A percentile compares a stretch with the other conserved stretches of the same genome.
phyloP scores from a whole-genome alignment of 441 rosid genomes.

The Rhodomyrtus psidioides region DNA sequence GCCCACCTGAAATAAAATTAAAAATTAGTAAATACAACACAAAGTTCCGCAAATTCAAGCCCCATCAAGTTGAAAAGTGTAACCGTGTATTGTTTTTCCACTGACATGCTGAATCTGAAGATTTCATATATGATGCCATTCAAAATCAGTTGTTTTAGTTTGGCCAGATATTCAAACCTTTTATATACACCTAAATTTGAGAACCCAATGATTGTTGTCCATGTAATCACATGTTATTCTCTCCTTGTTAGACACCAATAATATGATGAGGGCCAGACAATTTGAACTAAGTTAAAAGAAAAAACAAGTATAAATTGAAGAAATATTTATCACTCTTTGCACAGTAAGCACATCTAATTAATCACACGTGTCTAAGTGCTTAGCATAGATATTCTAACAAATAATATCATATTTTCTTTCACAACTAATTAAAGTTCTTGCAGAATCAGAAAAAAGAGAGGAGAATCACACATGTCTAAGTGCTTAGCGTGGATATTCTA shows the following conservation, averaged over 20 bases:
- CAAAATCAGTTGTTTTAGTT: neutral
- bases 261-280: neutral
- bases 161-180: neutral
- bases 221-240: neutral
- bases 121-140: neutral
- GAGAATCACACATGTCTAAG: neutral
- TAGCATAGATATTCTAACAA: neutral
- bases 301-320: neutral
- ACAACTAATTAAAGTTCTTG: neutral
- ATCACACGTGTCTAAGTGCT: neutral
- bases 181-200: neutral
- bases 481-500: neutral
- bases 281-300: neutral
- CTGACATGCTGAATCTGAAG: neutral
- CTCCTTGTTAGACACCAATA: neutral
- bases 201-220: neutral
- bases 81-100: neutral
- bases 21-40: neutral
- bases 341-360: neutral
- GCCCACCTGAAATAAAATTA: constrained; percentile 57
- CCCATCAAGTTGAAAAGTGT: neutral
- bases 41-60: neutral
- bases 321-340: neutral
- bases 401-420: neutral
- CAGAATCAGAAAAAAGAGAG: neutral